Evolutionary conservation across 139 green algal genomes (phyloP).

Genomic region (Chlamydomonas asymmetrica): DNA sequence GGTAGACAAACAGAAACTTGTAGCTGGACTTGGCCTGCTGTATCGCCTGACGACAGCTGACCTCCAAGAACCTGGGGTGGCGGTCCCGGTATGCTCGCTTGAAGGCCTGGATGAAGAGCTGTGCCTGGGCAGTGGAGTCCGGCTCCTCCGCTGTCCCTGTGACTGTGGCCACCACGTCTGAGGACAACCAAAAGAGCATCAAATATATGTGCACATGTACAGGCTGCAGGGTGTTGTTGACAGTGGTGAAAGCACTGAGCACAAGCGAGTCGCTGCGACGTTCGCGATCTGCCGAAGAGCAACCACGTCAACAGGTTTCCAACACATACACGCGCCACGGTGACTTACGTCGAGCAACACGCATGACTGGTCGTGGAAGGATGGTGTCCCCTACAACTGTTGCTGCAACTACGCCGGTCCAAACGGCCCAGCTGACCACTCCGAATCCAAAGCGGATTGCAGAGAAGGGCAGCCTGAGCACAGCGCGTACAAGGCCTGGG

Average conservation of each 20-base stretch:
- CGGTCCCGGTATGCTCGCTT: slow-evolving; percentile 37
- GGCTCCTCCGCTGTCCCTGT: background rate
- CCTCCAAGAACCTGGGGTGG: slow-evolving; percentile 40
- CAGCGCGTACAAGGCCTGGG: background rate
- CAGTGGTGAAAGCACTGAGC: background rate
- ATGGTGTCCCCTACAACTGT: slow-evolving; percentile 46
- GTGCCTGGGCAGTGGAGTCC: slow-evolving; percentile 30
- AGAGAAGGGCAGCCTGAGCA: background rate
- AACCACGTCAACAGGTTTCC: background rate
- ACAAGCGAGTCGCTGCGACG: too few relatives aligned
- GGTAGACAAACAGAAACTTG: slow-evolving; percentile 82
- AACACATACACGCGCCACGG: slow-evolving; percentile 7
- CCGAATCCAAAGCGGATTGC: slow-evolving; percentile 35
- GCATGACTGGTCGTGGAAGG: slow-evolving; percentile 47
- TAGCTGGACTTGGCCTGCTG: slow-evolving; percentile 58
- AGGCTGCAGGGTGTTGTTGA: background rate
- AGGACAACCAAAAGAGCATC: background rate
- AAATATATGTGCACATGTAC: background rate
- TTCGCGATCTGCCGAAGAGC: too few relatives aligned
- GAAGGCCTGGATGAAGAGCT: slow-evolving; percentile 39
- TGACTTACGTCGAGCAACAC: slow-evolving; percentile 14
- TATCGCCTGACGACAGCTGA: slow-evolving; percentile 35
- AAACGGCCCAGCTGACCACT: slow-evolving; percentile 33
- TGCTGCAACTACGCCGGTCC: slow-evolving; percentile 25
- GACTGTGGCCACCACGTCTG: background rate